Evolutionary conservation across 2,329 filamentous ascomycete genomes (phyloP).

Genomic region (Ophiostoma sp.): DNA sequence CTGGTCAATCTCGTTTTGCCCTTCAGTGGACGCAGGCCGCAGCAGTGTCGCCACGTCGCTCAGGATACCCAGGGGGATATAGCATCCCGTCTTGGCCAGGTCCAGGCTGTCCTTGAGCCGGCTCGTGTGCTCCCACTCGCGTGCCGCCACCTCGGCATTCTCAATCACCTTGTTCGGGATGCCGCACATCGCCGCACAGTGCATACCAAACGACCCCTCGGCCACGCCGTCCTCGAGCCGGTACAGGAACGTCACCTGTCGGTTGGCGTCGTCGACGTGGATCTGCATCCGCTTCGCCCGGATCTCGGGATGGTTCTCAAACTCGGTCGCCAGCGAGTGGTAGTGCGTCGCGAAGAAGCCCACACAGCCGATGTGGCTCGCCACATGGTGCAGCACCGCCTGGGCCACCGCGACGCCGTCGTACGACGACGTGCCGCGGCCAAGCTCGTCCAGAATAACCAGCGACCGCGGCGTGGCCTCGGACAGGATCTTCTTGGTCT

Average conservation of each 20-base stretch:
- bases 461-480: conserved; percentile 91
- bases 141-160: conserved; percentile 79
- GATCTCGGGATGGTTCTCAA: conserved; percentile 83
- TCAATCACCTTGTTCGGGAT: conserved; percentile 79
- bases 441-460: conserved; percentile 94
- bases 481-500: conserved; percentile 95
- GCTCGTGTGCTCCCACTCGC: conserved; percentile 92
- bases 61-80: conserved; percentile 76
- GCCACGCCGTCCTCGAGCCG: conserved; percentile 89
- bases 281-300: conserved; percentile 87
- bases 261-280: conserved; percentile 75
- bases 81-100: conserved; percentile 68
- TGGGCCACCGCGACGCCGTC: conserved; percentile 96
- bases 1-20: conserved; percentile 40
- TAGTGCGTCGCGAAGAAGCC: conserved; percentile 99
- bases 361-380: conserved; percentile 84
- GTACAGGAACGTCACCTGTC: conserved; percentile 94
- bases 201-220: conserved; percentile 97
- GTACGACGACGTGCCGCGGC: conserved; percentile 89
- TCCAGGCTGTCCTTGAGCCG: conserved; percentile 83
- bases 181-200: conserved; percentile 97
- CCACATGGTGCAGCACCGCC: conserved; percentile 92
- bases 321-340: conserved; percentile 87
- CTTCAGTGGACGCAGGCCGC: conserved; percentile 34
- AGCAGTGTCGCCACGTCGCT: conserved; percentile 81